Conservation (phyloP, 2,329 filamentous ascomycete species). For the Pestalotiopsis sp. region DNA sequence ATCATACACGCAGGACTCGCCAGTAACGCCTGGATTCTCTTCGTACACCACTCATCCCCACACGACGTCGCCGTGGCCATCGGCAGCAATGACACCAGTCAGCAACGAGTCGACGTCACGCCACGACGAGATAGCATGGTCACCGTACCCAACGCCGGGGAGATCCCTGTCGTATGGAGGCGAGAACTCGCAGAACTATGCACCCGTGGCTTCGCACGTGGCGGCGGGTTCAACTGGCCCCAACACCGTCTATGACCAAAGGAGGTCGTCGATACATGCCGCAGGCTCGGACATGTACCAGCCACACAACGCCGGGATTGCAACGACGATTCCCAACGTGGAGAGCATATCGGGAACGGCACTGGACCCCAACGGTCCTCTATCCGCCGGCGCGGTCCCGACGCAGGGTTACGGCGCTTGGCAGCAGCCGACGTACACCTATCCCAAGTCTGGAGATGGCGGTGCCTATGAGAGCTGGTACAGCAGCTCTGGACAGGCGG, state of each 20-base stretch:
- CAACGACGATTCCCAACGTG: conserved; percentile 17
- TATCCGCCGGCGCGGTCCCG: conserved; percentile 42
- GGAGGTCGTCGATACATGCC: conserved; percentile 35
- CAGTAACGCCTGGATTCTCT: conserved; percentile 52
- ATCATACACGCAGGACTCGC: conserved; percentile 51
- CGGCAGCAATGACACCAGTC: conserved; percentile 28
- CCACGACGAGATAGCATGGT: conserved; percentile 48
- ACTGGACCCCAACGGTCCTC: conserved; percentile 36
- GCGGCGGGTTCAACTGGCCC: neutral
- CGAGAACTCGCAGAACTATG: conserved; percentile 44
- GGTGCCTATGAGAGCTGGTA: conserved; percentile 29
- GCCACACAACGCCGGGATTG: conserved; percentile 23
- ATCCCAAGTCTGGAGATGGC: conserved; percentile 38
- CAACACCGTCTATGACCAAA: conserved; percentile 40
- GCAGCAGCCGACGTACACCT: conserved; percentile 46
- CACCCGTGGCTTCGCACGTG: conserved; percentile 35
- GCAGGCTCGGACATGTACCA: conserved; percentile 48
- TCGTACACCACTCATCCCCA: conserved; percentile 48
- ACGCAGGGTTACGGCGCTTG: conserved; percentile 44
- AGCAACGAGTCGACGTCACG: conserved; percentile 41
- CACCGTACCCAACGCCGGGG: conserved; percentile 41
- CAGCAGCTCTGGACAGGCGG: conserved; percentile 38
- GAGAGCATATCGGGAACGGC: conserved; percentile 36
- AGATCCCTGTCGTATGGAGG: conserved; percentile 54
- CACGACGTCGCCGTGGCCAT: conserved; percentile 44